Evolutionary conservation across 306 rosid genomes (phyloP).

Genomic region (Psophocarpus tetragonolobus): DNA sequence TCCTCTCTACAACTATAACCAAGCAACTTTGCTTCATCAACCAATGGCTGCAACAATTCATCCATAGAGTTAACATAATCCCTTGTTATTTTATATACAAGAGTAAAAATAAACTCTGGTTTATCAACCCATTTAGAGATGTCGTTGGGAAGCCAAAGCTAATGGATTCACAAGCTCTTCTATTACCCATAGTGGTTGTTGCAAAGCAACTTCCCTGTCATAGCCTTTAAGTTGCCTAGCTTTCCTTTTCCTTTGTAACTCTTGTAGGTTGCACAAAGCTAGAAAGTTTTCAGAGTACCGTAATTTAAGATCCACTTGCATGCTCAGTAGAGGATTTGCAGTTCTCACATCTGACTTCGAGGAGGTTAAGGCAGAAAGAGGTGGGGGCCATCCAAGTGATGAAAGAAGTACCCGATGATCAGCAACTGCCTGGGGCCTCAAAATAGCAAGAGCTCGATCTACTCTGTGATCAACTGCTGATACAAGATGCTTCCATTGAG

Average conservation of each 20-base stretch:
- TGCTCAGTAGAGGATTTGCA: slow-evolving; percentile 70
- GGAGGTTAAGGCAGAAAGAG: slow-evolving; percentile 61
- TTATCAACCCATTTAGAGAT: slow-evolving; percentile 86
- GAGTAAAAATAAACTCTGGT: slow-evolving; percentile 90
- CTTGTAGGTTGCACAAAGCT: slow-evolving; percentile 81
- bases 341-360: slow-evolving; percentile 45
- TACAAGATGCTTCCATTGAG: slow-evolving; percentile 81
- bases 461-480: slow-evolving; percentile 93
- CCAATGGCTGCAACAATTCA: slow-evolving; percentile 89
- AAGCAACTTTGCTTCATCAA: slow-evolving; percentile 79
- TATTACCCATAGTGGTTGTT: slow-evolving; percentile 94
- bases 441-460: slow-evolving; percentile 86
- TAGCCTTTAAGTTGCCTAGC: slow-evolving; percentile 76
- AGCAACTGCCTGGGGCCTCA: slow-evolving; percentile 92
- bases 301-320: slow-evolving; percentile 76
- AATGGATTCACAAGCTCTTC: slow-evolving; percentile 96
- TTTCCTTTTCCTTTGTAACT: slow-evolving; percentile 84
- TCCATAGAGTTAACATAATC: slow-evolving; percentile 86
- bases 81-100: slow-evolving; percentile 76
- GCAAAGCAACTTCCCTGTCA: slow-evolving; percentile 55
- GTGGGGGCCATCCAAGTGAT: slow-evolving; percentile 95
- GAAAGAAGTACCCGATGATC: slow-evolving; percentile 79
- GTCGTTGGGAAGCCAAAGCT: slow-evolving; percentile 75
- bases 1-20: slow-evolving; percentile 97
- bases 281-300: slow-evolving; percentile 78